Base-by-base conservation (phyloP, 2,329 filamentous ascomycete genomes). In the Xylaria hypoxylon region DNA sequence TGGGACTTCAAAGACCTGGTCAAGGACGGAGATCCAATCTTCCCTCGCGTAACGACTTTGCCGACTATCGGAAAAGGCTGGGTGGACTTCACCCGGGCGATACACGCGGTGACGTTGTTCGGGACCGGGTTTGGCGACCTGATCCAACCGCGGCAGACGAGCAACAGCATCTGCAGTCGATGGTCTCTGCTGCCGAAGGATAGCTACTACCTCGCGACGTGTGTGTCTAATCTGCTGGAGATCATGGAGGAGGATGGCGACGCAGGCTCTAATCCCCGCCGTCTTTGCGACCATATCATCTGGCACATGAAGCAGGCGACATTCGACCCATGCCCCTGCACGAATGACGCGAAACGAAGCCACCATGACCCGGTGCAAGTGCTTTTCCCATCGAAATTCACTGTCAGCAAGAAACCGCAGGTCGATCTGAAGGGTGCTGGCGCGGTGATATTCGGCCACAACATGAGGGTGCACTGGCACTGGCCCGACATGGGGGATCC, bases 191-290 rank as follows among this genome's bases (percentile, higher is more conserved):
- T 79, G 0, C 78, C 78, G 4, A 70, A 42, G 5, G 67, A 62
- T 5, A 70, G 69, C 42, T 76, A 73, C 40, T 78, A 77, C 56
- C 71, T 80, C 3, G 76, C 76, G 0, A 74, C 70, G 3, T 59
- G 68, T 17, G 70, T 71, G 13, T 40, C 65, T 1, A 73, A 79
- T 44, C 57, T 80, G 1, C 62, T 68, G n/a, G 59, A 72, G 1
- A 75, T 79, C 24, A 75, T 77, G 60, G 65, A 73, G n/a, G 68
- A 62, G 2, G 35, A 72, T n/a, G 75, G 75, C 22, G 33, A 64
- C n/a, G 5, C 26, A 5, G 15, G 22, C 2, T 51, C 55, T 0
- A 65, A 62, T 7, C 67, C 64, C 2, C 59, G 58, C 6, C 24
- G 24, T 15, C 40, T 70, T n/a, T 63, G 64, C 24, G 35, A 59